phyloP scores from a whole-genome alignment of 2,329 filamentous ascomycete genomes.

The Teratosphaeria viscida region DNA sequence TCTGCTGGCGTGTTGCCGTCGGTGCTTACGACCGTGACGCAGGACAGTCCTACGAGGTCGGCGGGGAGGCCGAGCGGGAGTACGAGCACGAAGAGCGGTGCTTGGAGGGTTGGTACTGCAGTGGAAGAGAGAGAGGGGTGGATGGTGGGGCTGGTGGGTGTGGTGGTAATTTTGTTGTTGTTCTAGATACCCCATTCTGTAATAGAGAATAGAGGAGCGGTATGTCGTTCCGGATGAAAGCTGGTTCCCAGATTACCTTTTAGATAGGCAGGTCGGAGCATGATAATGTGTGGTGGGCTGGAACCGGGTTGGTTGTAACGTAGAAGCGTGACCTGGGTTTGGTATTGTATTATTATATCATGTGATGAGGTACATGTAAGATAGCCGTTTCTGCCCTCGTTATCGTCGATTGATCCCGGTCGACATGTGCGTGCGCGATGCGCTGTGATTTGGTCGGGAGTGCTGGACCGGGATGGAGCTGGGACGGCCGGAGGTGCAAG shows the following conservation, averaged over 20 bases:
- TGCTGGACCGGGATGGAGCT: background rate
- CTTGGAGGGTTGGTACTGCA: background rate
- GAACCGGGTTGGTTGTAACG: too few species aligned
- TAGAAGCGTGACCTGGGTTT: background rate
- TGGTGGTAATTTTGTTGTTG: background rate
- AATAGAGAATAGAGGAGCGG: background rate
- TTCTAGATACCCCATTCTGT: background rate
- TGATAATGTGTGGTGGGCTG: background rate
- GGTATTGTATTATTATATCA: background rate
- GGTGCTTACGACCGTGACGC: background rate
- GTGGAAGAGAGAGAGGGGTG: background rate
- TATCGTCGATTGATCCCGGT: background rate
- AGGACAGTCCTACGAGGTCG: background rate
- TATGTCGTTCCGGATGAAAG: background rate
- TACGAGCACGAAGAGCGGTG: background rate
- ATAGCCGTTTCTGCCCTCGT: background rate
- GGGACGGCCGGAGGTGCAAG: background rate
- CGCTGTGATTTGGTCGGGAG: background rate
- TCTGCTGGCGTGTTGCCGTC: background rate
- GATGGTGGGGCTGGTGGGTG: background rate
- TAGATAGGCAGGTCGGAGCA: too few species aligned
- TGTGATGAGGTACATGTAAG: background rate
- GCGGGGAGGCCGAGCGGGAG: background rate
- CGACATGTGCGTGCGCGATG: background rate
- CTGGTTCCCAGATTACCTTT: too few species aligned